phyloP scores from a whole-genome alignment of 208 protist species.

The Porcisia deanei region DNA sequence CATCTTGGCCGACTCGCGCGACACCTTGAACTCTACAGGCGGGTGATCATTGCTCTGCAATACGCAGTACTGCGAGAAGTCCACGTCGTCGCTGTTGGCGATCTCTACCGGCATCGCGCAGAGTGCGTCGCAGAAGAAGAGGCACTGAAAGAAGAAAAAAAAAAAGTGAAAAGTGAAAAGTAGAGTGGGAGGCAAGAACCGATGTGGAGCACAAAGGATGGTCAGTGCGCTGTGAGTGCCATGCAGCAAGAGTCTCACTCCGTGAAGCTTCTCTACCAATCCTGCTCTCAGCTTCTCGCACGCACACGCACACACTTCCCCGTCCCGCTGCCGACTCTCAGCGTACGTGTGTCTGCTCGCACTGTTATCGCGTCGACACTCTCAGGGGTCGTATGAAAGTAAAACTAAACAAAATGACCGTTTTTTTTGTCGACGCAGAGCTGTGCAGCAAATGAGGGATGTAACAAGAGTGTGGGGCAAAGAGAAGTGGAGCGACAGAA shows the following conservation, averaged over 20 bases:
- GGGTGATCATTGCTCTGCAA: conserved; percentile 89
- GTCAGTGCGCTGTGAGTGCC: neutral
- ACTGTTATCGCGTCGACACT: neutral
- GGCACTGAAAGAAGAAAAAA: neutral
- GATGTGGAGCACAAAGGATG: neutral
- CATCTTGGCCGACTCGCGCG: conserved; percentile 84
- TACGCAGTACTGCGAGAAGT: conserved; percentile 87
- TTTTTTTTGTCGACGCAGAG: too few species aligned
- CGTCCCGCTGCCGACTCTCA: neutral
- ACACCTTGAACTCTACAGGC: conserved; percentile 82
- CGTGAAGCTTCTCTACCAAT: neutral
- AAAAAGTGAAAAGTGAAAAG: neutral
- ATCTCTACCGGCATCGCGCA: conserved; percentile 63
- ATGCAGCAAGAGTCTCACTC: neutral
- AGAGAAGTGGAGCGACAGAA: too few species aligned
- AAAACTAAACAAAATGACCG: too few species aligned
- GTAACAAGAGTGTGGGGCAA: too few species aligned
- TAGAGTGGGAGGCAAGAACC: neutral
- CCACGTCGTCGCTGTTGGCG: conserved; percentile 49
- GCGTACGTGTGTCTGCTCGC: neutral
- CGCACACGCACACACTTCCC: neutral
- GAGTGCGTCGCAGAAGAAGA: neutral
- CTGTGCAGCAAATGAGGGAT: too few species aligned
- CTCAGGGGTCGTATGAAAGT: neutral
- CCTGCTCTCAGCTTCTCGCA: neutral